phyloP scores from a whole-genome alignment of 2,329 filamentous ascomycete species.

The Sordariomycetes sp. region DNA sequence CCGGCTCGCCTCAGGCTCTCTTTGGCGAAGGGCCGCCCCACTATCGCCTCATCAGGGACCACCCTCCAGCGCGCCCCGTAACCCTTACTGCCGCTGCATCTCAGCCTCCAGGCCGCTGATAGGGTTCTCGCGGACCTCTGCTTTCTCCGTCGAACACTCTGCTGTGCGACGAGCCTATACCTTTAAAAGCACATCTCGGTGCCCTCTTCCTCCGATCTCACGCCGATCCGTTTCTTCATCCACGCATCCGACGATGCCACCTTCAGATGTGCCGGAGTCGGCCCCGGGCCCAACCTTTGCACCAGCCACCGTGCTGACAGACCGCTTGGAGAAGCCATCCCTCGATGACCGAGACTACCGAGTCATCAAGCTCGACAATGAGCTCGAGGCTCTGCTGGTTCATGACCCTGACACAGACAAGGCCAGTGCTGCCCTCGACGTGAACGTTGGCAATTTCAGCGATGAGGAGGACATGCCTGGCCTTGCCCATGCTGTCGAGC shows the following conservation, averaged over 20 bases:
- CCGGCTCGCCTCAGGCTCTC: too few relatives aligned
- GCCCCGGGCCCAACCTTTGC: constrained; percentile 14
- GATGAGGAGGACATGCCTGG: constrained; percentile 86
- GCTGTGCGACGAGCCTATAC: too few relatives aligned
- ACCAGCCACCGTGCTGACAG: constrained; percentile 42
- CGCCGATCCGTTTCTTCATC: too few relatives aligned
- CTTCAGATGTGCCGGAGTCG: constrained; percentile 23
- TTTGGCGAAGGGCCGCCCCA: too few relatives aligned
- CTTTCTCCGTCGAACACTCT: too few relatives aligned
- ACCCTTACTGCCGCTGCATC: too few relatives aligned
- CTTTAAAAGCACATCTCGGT: too few relatives aligned
- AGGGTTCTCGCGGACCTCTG: too few relatives aligned
- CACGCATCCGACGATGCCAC: constrained; percentile 23
- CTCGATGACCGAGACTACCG: constrained; percentile 83
- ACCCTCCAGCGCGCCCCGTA: too few relatives aligned
- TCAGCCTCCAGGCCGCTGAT: too few relatives aligned
- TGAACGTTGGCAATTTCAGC: constrained; percentile 93
- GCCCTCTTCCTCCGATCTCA: too few relatives aligned
- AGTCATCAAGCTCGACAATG: constrained; percentile 75
- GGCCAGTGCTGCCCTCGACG: constrained; percentile 88
- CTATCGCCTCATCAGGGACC: too few relatives aligned
- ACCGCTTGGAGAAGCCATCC: constrained; percentile 71
- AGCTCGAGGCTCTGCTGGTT: constrained; percentile 84
- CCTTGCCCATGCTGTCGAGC: constrained; percentile 93
- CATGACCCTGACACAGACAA: constrained; percentile 95